Evolutionary conservation across 768 basidiomycete species (phyloP).

Genomic region (Lactarius trivialis): DNA sequence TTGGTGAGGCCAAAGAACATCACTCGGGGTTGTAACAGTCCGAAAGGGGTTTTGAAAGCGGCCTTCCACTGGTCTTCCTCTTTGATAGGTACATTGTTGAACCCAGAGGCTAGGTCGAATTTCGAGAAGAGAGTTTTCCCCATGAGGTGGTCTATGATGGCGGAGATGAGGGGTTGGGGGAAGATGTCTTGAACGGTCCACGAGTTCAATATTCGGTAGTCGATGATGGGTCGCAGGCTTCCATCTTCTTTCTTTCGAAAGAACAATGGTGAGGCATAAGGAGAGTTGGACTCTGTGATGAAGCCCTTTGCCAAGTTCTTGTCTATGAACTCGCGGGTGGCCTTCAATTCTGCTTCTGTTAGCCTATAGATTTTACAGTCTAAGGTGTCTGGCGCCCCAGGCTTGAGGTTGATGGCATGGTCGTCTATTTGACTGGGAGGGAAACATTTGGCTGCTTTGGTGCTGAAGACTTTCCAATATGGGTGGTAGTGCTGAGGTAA

Average conservation of each 20-base stretch:
- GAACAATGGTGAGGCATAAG: neutral
- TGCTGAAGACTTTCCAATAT: too few relatives aligned
- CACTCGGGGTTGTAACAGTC: neutral
- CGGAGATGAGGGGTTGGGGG: neutral
- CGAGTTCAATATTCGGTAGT: neutral
- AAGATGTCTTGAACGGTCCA: neutral
- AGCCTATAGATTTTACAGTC: neutral
- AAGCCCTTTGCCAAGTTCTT: neutral
- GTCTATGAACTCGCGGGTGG: neutral
- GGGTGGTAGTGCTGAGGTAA: too few relatives aligned
- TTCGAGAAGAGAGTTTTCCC: neutral
- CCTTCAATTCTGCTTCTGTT: neutral
- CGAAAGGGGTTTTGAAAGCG: neutral
- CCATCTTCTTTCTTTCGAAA: neutral
- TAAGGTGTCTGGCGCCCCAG: accelerated
- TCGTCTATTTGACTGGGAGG: neutral
- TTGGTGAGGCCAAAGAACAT: neutral
- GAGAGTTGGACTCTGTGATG: neutral
- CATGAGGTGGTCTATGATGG: neutral
- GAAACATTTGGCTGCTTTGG: neutral
- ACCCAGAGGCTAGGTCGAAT: neutral
- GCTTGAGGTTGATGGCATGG: neutral
- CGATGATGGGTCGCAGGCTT: neutral
- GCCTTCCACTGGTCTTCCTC: too few relatives aligned
- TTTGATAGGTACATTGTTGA: too few relatives aligned